Base-by-base conservation (phyloP, 140 eudicot genomes). In the Stevia rebaudiana region DNA sequence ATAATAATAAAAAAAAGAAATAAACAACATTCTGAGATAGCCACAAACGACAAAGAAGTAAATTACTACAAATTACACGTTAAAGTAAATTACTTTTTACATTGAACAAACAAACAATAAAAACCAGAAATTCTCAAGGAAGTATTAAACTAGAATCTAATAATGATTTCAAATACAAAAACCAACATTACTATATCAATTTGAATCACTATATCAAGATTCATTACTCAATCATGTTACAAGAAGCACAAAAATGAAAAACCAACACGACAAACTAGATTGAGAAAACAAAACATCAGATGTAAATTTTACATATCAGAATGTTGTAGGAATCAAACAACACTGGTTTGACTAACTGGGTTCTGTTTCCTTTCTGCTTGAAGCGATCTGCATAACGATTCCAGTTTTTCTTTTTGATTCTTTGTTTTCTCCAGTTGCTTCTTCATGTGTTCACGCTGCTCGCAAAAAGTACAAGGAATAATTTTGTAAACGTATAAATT, bases 291-390 rank as follows among this genome's bases (percentile, higher is more conserved):
- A 49, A 67, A 67, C 46, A 63, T 33, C 37, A 16, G 11, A 35
- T 73, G 16, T 64, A 19, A 50, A 17, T 40, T 35, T 23, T 43
- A 19, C 0, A 17, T 48, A n/a, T 24, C 24, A 2, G 5, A 47
- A 22, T 61, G 56, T 13, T 40, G 48, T 40, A 11, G 15, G 17
- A 12, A 16, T 76, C 67, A 86, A 67, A 48, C 78, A 18, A 67
- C 48, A 50, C 65, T 68, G 52, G 21, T 78, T 75, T 74, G 57
- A 23, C 40, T 80, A 0, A 25, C 33, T 37, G 83, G 55, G 75
- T 57, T 77, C 57, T 81, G 86, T 75, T 87, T 91, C 75, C 98
- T 76, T 57, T 87, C 98, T 37, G 96, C 96, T 79, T 91, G 96
- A 61, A 91, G 95, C 24, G 92, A 87, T 31, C 98, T 78, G 64